These are phyloP conservation scores for Mariannaea elegans DNA, from an alignment of 2,329 filamentous ascomycete genomes.

Conservation along the genomic window DNA sequence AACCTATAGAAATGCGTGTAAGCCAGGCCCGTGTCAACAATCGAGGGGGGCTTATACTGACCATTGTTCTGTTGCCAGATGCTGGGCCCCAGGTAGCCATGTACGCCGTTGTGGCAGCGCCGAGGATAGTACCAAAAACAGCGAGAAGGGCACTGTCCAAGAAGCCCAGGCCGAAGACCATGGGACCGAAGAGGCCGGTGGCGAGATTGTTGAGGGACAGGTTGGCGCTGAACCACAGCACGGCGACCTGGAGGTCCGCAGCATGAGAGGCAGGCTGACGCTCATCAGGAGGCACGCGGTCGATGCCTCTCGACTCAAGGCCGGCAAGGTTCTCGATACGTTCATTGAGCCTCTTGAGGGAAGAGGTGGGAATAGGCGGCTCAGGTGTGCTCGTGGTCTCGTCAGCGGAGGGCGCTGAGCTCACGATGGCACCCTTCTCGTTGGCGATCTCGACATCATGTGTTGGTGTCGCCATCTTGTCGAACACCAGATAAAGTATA, in stretches of 20 bases:
- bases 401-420: conserved; percentile 19
- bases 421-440: conserved; percentile 28
- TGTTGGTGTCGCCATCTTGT: conserved; percentile 15
- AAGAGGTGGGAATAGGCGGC: background rate
- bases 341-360: conserved; percentile 18
- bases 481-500: conserved; percentile 3
- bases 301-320: conserved; percentile 52
- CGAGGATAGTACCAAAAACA: conserved; percentile 79
- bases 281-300: conserved; percentile 49
- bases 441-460: conserved; percentile 22
- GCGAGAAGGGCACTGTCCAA: conserved; percentile 76
- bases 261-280: conserved; percentile 44
- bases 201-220: conserved; percentile 61
- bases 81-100: conserved; percentile 80
- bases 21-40: background rate
- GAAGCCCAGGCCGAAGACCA: conserved; percentile 75
- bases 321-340: conserved; percentile 43
- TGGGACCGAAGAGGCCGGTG: conserved; percentile 75
- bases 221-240: conserved; percentile 57
- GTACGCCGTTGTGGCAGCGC: conserved; percentile 76
- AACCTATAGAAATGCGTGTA: conserved; percentile 47
- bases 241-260: conserved; percentile 50
- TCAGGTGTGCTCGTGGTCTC: conserved; percentile 12
- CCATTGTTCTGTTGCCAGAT: conserved; percentile 82
- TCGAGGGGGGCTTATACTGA: conserved; percentile 12